Base-by-base conservation (phyloP, 805 yeast species). In the Myxozyma lipomycoides region DNA sequence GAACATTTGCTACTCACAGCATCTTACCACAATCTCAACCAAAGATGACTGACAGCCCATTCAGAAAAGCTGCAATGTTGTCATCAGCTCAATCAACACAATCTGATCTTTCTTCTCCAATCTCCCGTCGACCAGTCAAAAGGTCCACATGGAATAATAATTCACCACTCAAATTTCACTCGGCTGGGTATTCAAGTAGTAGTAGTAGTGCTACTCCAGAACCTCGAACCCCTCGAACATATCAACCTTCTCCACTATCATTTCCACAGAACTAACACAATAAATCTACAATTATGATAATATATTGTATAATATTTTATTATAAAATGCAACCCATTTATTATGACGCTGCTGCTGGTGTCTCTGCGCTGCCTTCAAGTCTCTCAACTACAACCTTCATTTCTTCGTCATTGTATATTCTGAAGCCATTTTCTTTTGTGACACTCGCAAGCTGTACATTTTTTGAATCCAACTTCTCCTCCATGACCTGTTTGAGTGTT, bases 401-500 rank as follows among this genome's bases (percentile, higher is more conserved):
- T 67, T 84, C 84, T 40, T 79, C 86, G 62, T 89, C 95, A 38
- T 76, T 74, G 70, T 93, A 93, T 49, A 91, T 82, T 67, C 82
- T 78, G 71, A 89, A 93, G 0, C 98, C 98, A 35, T 76, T 78
- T 23, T 82, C 90, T 61, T 78, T 78, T 17, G 99, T 93, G 40
- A 93, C 95, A 61, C 90, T 78, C 45, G 98, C 95, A 62, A 93
- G 78, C 73, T 95, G 98, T 32, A 96, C 95, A 68, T 93, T 93
- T 61, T 84, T 86, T 49, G 95, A 84, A 70, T 93, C 97, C 64
- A 93, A 75, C 72, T 91, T 93, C 71, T 93, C 99, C 74, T 93
- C 99, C 99, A 93, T 93, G 41, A 93, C 99, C 72, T 93, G 98
- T 69, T 90, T 90, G 62, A 93, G 77, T 49, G 87, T 86, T 73